These are phyloP conservation scores for Smallanthus sonchifolius DNA, from an alignment of 129 eudicot genomes.

Conservation along the genomic window DNA sequence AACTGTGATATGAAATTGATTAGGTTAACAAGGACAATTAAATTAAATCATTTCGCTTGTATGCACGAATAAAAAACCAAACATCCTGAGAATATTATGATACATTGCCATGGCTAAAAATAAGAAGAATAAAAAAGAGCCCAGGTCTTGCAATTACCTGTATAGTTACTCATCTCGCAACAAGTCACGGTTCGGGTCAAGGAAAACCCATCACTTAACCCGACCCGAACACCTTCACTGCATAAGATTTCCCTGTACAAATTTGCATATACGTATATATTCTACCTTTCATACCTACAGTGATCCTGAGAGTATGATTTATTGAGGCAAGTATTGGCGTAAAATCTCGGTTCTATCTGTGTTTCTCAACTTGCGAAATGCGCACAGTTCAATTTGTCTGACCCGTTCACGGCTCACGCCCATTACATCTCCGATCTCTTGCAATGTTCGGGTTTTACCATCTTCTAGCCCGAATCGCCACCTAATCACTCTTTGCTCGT, in stretches of 20 bases:
- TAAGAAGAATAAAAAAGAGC: conserved; percentile 3
- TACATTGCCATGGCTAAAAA: conserved; percentile 32
- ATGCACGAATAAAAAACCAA: conserved; percentile 29
- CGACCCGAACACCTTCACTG: background rate
- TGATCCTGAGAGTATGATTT: background rate
- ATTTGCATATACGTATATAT: conserved; percentile 14
- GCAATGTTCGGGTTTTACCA: conserved; percentile 71
- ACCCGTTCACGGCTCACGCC: conserved; percentile 92
- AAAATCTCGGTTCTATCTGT: conserved; percentile 61
- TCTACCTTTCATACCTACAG: conserved; percentile 22
- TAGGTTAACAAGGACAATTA: background rate
- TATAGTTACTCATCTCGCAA: conserved; percentile 22
- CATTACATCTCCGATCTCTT: conserved; percentile 88
- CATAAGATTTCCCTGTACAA: conserved; percentile 33
- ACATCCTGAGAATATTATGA: conserved; percentile 19
- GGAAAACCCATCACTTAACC: background rate
- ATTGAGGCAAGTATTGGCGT: conserved; percentile 56
- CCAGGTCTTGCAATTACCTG: conserved; percentile 12
- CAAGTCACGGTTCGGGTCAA: conserved; percentile 4
- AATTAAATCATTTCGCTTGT: conserved; percentile 22
- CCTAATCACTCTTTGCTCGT: conserved; percentile 63
- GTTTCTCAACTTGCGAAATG: conserved; percentile 70
- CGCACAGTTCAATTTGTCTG: conserved; percentile 76
- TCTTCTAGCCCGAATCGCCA: conserved; percentile 79
- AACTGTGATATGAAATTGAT: background rate